These are phyloP conservation scores for Microcyclosporella mali DNA, from an alignment of 2,329 filamentous ascomycete species.

Conservation along the genomic window DNA sequence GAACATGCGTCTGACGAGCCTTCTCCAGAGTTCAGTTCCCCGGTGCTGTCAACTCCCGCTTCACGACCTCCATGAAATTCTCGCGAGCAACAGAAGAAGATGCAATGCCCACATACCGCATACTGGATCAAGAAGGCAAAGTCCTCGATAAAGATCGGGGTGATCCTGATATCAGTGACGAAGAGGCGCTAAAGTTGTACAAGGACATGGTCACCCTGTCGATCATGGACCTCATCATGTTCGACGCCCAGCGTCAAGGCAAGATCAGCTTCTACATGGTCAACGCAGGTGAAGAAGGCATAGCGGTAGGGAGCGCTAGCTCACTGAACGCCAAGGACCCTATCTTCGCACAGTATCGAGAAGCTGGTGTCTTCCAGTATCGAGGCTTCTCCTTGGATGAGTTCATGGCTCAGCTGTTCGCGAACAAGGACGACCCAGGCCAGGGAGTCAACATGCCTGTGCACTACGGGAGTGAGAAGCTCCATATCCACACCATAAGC, in stretches of 20 bases:
- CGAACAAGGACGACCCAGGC: conserved; percentile 74
- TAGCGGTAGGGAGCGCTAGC: conserved; percentile 81
- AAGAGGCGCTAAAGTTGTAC: conserved; percentile 57
- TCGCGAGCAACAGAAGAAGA: conserved; percentile 64
- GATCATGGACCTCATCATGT: conserved; percentile 97
- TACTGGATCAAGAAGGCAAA: conserved; percentile 80
- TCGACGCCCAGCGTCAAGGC: conserved; percentile 94
- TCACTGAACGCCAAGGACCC: conserved; percentile 80
- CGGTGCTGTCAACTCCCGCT: conserved; percentile 90
- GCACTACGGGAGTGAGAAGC: conserved; percentile 78
- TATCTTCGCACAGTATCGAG: conserved; percentile 89
- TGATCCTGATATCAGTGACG: conserved; percentile 58
- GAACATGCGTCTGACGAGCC: not conserved
- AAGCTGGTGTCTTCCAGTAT: conserved; percentile 85
- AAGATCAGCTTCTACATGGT: conserved; percentile 95
- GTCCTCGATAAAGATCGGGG: conserved; percentile 69
- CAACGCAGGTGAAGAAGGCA: conserved; percentile 87
- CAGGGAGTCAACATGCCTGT: conserved; percentile 93
- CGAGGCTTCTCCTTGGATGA: conserved; percentile 79
- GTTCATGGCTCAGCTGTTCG: conserved; percentile 94
- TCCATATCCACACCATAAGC: conserved; percentile 85
- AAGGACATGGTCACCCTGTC: conserved; percentile 62
- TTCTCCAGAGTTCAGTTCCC: conserved; percentile 63
- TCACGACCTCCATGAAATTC: conserved; percentile 74
- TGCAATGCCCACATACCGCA: conserved; percentile 83